Evolutionary conservation across 2,329 filamentous ascomycete species (phyloP).

Genomic region (Aureobasidium melanogenum): DNA sequence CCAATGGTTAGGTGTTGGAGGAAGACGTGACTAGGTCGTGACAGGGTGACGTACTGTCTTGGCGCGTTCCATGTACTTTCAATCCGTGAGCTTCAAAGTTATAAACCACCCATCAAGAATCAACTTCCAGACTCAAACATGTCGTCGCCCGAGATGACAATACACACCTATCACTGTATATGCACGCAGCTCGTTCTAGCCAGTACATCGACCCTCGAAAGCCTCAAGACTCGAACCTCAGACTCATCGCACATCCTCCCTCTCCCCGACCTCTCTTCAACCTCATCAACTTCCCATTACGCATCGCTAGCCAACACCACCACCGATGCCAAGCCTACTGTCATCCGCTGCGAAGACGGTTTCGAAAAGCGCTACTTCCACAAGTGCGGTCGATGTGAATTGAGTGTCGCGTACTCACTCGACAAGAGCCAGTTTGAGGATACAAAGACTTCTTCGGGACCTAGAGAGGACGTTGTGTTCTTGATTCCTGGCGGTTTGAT

Average conservation of each 20-base stretch:
- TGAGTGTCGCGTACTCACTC: slow-evolving; percentile 55
- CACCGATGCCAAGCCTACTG: slow-evolving; percentile 35
- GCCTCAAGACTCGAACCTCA: slow-evolving; percentile 11
- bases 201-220: slow-evolving; percentile 43
- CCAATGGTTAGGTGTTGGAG: too few species aligned
- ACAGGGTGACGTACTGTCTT: slow-evolving; percentile 3
- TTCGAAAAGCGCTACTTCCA: slow-evolving; percentile 57
- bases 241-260: slow-evolving; percentile 6
- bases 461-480: slow-evolving; percentile 46
- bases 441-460: slow-evolving; percentile 23
- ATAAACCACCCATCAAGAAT: not conserved
- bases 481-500: slow-evolving; percentile 52
- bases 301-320: slow-evolving; percentile 44
- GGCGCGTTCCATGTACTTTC: not conserved
- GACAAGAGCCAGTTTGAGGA: slow-evolving; percentile 41
- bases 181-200: slow-evolving; percentile 58
- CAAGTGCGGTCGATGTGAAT: slow-evolving; percentile 51
- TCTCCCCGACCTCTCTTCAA: not conserved
- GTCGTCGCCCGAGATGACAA: not conserved
- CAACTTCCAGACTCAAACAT: not conserved
- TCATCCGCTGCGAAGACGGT: slow-evolving; percentile 40
- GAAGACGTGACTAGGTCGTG: not conserved
- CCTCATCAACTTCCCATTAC: slow-evolving; percentile 27
- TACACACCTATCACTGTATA: slow-evolving; percentile 55
- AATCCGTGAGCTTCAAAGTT: not conserved